Conservation (phyloP, 2,329 filamentous ascomycete genomes). For the Penicillium brasilianum region DNA sequence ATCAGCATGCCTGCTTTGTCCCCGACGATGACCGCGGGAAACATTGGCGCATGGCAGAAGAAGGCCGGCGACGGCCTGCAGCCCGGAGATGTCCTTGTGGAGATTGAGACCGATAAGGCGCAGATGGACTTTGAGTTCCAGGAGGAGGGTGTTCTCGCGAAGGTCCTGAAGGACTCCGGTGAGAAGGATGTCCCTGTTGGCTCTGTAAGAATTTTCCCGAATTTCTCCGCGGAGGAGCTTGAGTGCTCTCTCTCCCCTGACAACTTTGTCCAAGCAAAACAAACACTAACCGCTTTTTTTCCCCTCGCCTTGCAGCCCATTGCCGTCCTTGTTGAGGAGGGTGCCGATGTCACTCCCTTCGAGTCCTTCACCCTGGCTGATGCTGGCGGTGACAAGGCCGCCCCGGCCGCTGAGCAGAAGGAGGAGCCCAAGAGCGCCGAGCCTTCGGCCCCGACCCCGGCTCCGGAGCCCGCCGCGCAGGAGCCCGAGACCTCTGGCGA, state of each 20-base stretch:
- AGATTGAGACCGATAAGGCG: constrained; percentile 99
- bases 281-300: constrained; percentile 18
- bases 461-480: constrained; percentile 63
- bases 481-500: constrained; percentile 76
- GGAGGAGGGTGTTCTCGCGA: constrained; percentile 94
- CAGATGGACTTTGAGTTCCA: constrained; percentile 99
- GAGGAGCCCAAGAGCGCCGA: constrained; percentile 57
- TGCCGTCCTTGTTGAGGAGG: constrained; percentile 91
- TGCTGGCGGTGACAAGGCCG: constrained; percentile 80
- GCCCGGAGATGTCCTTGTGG: constrained; percentile 93
- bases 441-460: constrained; percentile 60
- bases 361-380: constrained; percentile 86
- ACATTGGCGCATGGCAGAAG: constrained; percentile 98
- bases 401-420: constrained; percentile 66
- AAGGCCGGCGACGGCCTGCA: constrained; percentile 85
- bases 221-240: constrained; percentile 18
- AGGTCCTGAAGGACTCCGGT: constrained; percentile 89
- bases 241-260: neutral
- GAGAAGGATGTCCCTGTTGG: constrained; percentile 94
- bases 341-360: constrained; percentile 83
- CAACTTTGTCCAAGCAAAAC: constrained; percentile 1
- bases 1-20: constrained; percentile 98
- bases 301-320: constrained; percentile 72
- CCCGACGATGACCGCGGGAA: constrained; percentile 95
- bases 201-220: constrained; percentile 70